Evolutionary conservation across 495 filamentous ascomycete genomes (phyloP), one percentile per base, ranked within the genome.

Genomic region (Hypoxylon trugodes): DNA sequence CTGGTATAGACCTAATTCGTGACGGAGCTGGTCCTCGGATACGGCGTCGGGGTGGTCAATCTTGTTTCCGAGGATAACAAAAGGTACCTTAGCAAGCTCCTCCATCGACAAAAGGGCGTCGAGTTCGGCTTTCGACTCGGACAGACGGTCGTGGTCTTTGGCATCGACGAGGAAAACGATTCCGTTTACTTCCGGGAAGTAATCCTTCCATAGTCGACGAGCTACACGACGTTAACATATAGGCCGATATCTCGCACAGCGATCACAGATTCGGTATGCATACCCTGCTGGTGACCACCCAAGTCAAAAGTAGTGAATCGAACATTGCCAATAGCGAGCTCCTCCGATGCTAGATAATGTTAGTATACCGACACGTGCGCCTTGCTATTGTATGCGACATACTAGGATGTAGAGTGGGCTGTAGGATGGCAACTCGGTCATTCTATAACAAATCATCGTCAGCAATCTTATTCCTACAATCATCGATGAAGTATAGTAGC

Each of bases 101-200:
- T 96, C 93, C 92, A 96, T 96, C 46, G 89, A 86, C 62, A 97
- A 83, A 32, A 96, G 89, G 51, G 92, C 93, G 74, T 98, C 93
- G 43, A 98, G 89, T 80, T 97, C 96, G 68, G 88, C 93, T 82
- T 98, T 98, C 70, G 92, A 89, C 79, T 98, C 96, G 65, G 85
- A 77, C 69, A 98, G 89, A 58, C 95, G 90, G 77, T 97, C 93
- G 77, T 89, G 87, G 78, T 98, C 96, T 79, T 96, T 96, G 63
- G 96, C 92, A 75, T 98, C 96, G 65, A 98, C 93, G 49, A 97
- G 89, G 84, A 97, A 98, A 53, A 98, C 95, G 69, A 97, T 96
- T 49, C 94, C 95, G 74, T 87, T 92, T 42, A 98, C 95, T 84
- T 98, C 95, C 74, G 95, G 96, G 89, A 98, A 96, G 77, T 96